Percentiles rank a stretch among this genome's conserved stretches.
phyloP scores from a whole-genome alignment of 169 alveolate species.

The Amoebophrya sp. region DNA sequence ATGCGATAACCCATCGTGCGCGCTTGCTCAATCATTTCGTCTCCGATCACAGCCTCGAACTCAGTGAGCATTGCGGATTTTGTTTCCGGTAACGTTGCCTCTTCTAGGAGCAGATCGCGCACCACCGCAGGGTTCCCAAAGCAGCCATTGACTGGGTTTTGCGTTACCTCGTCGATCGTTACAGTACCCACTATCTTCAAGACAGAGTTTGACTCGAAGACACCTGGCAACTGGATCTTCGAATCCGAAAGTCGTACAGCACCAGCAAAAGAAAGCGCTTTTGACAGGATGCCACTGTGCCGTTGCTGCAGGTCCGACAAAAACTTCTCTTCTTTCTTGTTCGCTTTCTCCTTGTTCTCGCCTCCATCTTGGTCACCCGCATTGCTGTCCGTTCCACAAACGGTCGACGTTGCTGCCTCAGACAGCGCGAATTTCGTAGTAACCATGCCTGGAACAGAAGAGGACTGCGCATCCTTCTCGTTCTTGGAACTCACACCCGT shows the following conservation, averaged over 20 bases:
- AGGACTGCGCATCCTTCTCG: not conserved
- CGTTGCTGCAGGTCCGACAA: not conserved
- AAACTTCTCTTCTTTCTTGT: not conserved
- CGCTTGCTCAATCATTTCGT: not conserved
- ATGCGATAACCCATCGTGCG: not conserved
- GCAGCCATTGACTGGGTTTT: not conserved
- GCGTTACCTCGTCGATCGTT: not conserved
- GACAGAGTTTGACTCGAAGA: not conserved
- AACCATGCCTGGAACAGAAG: no score
- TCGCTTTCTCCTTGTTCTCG: not conserved
- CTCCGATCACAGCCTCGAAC: not conserved
- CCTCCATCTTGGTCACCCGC: not conserved
- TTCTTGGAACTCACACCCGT: not conserved
- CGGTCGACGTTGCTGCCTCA: not conserved
- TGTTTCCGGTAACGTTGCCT: not conserved
- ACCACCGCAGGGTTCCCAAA: not conserved
- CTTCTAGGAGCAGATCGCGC: not conserved
- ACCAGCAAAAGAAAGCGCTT: not conserved
- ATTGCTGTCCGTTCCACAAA: not conserved
- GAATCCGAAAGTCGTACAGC: not conserved
- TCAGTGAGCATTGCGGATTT: not conserved
- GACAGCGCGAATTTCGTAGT: not conserved
- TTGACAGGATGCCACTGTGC: not conserved
- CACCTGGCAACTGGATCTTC: not conserved
- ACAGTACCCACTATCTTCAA: not conserved